A percentile compares a stretch with the other conserved stretches of the same genome.
phyloP scores from a whole-genome alignment of 345 rosid genomes.

The Moricandia arvensis region DNA sequence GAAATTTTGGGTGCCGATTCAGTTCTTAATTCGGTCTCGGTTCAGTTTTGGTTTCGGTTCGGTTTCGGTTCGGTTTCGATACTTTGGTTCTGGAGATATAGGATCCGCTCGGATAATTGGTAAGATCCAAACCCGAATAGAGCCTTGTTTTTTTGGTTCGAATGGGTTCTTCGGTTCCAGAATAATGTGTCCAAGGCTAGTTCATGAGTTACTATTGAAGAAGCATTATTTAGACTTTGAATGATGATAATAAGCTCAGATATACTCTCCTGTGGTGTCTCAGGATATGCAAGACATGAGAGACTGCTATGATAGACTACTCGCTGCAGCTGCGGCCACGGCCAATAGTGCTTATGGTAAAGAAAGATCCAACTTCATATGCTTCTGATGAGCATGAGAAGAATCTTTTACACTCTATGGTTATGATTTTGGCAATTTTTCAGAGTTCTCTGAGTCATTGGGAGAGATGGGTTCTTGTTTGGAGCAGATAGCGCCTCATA shows the following conservation, averaged over 20 bases:
- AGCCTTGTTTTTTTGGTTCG: too few relatives aligned
- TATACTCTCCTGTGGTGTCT: background rate
- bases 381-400: background rate
- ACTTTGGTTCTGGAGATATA: too few relatives aligned
- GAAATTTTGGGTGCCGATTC: too few relatives aligned
- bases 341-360: constrained; percentile 96
- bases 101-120: too few relatives aligned
- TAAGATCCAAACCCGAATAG: too few relatives aligned
- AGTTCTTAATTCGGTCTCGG: too few relatives aligned
- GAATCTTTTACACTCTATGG: background rate
- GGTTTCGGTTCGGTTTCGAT: too few relatives aligned
- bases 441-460: constrained; percentile 96
- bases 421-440: background rate
- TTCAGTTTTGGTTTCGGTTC: too few relatives aligned
- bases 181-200: too few relatives aligned
- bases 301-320: constrained; percentile 88
- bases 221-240: background rate
- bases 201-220: background rate
- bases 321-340: constrained; percentile 87
- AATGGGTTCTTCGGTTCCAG: too few relatives aligned
- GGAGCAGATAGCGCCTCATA: constrained; percentile 66
- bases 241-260: background rate
- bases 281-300: constrained; percentile 93
- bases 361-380: background rate
- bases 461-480: constrained; percentile 93